Percentiles rank a stretch among this genome's conserved stretches.
Evolutionary conservation across 495 filamentous ascomycete genomes (phyloP).

Genomic region (Daldinia caldariorum): DNA sequence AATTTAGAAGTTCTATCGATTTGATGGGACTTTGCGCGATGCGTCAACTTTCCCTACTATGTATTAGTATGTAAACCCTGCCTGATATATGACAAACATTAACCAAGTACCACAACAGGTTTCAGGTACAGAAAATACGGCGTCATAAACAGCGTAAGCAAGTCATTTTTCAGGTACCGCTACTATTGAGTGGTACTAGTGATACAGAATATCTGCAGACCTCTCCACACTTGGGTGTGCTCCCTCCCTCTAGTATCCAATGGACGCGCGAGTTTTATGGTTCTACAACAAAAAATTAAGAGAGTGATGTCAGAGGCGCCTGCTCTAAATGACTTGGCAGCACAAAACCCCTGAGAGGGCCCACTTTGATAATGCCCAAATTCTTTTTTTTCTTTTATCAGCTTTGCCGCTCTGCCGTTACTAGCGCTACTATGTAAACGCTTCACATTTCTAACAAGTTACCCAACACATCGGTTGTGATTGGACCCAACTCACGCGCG

Average conservation of each 20-base stretch:
- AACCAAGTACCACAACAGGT: background rate
- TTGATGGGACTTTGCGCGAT: conserved; percentile 32
- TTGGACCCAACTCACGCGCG: conserved; percentile 44
- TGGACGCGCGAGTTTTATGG: conserved; percentile 11
- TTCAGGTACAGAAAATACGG: conserved; percentile 7
- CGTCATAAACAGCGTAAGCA: background rate
- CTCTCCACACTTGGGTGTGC: background rate
- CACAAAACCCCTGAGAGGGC: conserved; percentile 25
- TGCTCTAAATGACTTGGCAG: conserved; percentile 22
- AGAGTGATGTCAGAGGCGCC: conserved; percentile 41
- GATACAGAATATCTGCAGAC: background rate
- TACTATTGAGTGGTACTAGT: conserved; percentile 19
- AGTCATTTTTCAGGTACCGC: conserved; percentile 18
- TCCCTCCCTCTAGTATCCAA: conserved; percentile 11
- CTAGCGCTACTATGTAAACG: background rate
- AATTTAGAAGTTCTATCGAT: conserved; percentile 27
- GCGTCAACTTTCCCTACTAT: conserved; percentile 27
- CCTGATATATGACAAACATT: conserved; percentile 1
- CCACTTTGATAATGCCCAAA: conserved; percentile 21
- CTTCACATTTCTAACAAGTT: conserved; percentile 28
- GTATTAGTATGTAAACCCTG: no score
- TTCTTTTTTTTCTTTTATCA: conserved; percentile 12
- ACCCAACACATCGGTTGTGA: conserved; percentile 19
- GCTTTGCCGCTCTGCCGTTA: conserved; percentile 11
- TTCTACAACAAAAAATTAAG: conserved; percentile 15